phyloP scores from a whole-genome alignment of 176 grass and related monocot genomes.

The Raddia guianensis region DNA sequence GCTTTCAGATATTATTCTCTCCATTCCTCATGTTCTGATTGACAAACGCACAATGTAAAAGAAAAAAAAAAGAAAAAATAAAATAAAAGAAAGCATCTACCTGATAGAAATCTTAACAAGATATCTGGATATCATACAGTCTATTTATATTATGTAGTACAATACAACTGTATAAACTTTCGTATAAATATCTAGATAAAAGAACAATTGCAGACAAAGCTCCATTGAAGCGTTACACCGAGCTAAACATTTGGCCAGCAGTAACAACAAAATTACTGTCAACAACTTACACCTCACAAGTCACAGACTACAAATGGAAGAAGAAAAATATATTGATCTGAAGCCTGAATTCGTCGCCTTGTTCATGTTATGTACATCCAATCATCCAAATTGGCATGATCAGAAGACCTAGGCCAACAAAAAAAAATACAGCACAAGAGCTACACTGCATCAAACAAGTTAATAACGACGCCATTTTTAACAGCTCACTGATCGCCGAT shows the following conservation, averaged over 20 bases:
- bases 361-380: constrained; percentile 62
- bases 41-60: not conserved
- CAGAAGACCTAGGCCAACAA: constrained; percentile 33
- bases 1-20: constrained; percentile 39
- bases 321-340: constrained; percentile 8
- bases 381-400: constrained; percentile 43
- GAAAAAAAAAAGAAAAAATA: no score
- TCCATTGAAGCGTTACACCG: not conserved
- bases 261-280: not conserved
- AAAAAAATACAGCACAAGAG: constrained; percentile 33
- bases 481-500: constrained; percentile 8
- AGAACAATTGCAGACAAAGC: not conserved
- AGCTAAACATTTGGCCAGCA: not conserved
- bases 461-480: constrained; percentile 16
- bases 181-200: not conserved
- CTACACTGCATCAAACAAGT: constrained; percentile 42
- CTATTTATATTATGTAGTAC: not conserved
- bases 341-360: constrained; percentile 27
- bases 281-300: constrained; percentile 3
- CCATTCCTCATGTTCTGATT: constrained; percentile 5
- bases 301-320: not conserved
- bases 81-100: not conserved
- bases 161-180: not conserved
- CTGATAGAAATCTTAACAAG: not conserved
- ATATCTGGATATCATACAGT: not conserved